A percentile compares a stretch with the other conserved stretches of the same genome.
phyloP scores from a whole-genome alignment of 1,139 yeast species.

The Entelexis paramagnoliae region DNA sequence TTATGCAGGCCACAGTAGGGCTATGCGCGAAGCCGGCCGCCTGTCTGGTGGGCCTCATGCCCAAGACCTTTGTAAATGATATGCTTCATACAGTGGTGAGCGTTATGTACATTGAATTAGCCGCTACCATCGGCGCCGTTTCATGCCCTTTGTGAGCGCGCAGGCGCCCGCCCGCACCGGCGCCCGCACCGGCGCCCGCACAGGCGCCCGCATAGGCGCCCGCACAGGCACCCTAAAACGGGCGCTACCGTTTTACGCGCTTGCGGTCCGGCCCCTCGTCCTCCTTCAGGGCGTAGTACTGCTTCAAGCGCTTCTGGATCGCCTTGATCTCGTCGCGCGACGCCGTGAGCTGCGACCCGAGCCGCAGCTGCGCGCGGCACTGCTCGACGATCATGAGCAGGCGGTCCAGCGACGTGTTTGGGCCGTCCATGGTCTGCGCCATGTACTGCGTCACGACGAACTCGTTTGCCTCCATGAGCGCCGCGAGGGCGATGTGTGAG shows the following conservation, averaged over 20 bases:
- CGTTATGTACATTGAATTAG: not conserved
- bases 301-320: slow-evolving; percentile 13
- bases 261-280: slow-evolving; percentile 14
- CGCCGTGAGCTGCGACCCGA: slow-evolving; percentile 16
- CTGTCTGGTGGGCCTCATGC: too few species aligned
- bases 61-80: too few species aligned
- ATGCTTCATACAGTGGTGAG: too few species aligned
- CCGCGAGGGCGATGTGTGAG: slow-evolving; percentile 89
- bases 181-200: too few species aligned
- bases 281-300: slow-evolving; percentile 5
- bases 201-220: too few species aligned
- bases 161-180: too few species aligned
- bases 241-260: not conserved
- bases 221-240: too few species aligned
- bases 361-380: slow-evolving; percentile 19
- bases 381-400: slow-evolving; percentile 21
- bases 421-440: slow-evolving; percentile 26
- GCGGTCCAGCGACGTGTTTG: slow-evolving; percentile 22
- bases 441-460: slow-evolving; percentile 53
- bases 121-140: not conserved
- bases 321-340: slow-evolving; percentile 18
- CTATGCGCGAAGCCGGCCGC: too few species aligned
- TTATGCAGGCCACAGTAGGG: too few species aligned
- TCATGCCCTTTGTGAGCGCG: too few species aligned
- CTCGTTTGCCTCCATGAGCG: slow-evolving; percentile 56